A percentile compares a stretch with the other conserved stretches of the same genome.
These are phyloP conservation scores for Acorus calamus DNA, from an alignment of 106 monocot genomes.

Conservation along the genomic window DNA sequence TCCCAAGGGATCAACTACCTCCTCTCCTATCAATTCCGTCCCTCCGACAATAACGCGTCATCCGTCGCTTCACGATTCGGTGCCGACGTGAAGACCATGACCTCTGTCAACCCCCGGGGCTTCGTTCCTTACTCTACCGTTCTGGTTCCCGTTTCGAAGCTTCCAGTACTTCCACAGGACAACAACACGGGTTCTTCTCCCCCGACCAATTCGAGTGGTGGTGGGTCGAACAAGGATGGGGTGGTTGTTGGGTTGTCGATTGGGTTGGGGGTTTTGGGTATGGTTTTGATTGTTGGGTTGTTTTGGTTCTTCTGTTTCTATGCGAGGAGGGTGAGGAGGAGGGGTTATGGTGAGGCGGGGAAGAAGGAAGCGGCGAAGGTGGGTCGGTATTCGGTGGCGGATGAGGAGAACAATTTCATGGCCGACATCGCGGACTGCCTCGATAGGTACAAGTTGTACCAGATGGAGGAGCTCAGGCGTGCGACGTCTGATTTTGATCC, in stretches of 20 bases:
- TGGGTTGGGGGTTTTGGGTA: conserved; percentile 31
- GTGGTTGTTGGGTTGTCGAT: conserved; percentile 28
- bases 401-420: conserved; percentile 20
- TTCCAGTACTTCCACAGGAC: conserved; percentile 13
- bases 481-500: conserved; percentile 59
- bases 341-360: neutral
- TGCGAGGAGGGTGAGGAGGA: neutral
- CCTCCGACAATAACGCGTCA: conserved; percentile 29
- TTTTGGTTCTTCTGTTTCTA: conserved; percentile 9
- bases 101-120: conserved; percentile 23
- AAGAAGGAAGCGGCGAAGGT: neutral
- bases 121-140: conserved; percentile 18
- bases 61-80: conserved; percentile 47
- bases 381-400: neutral
- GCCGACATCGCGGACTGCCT: conserved; percentile 61
- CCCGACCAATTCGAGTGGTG: neutral
- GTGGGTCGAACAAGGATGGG: conserved; percentile 7
- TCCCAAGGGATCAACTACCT: neutral
- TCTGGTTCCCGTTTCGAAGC: conserved; percentile 31
- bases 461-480: conserved; percentile 37
- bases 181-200: neutral
- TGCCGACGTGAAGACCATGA: conserved; percentile 21
- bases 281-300: conserved; percentile 13
- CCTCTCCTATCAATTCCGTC: conserved; percentile 52
- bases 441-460: conserved; percentile 65